phyloP scores from a whole-genome alignment of 148 eudicot species.

The Rheum nobile region DNA sequence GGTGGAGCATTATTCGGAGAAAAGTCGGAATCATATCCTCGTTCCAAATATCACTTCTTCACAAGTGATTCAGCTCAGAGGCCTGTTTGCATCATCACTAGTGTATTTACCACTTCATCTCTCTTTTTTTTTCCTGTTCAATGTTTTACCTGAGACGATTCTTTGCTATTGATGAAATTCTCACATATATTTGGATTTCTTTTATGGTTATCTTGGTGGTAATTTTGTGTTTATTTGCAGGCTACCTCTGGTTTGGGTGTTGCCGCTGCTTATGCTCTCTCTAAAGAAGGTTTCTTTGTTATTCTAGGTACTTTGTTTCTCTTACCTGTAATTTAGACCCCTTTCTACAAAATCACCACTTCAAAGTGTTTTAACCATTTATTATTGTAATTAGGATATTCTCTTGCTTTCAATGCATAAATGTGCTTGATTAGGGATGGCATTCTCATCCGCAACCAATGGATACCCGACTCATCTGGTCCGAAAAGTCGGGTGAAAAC shows the following conservation, averaged over 20 bases:
- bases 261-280: conserved; percentile 60
- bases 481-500: too few relatives aligned
- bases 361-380: not conserved
- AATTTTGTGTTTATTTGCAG: conserved; percentile 21
- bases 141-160: too few relatives aligned
- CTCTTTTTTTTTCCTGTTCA: not conserved
- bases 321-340: not conserved
- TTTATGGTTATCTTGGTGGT: not conserved
- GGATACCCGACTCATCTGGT: too few relatives aligned
- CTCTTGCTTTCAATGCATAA: too few relatives aligned
- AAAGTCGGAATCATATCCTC: conserved; percentile 15
- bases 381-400: too few relatives aligned
- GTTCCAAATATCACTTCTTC: conserved; percentile 12
- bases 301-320: not conserved
- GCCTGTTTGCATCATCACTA: conserved; percentile 72
- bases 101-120: conserved; percentile 27
- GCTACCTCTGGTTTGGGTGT: conserved; percentile 93
- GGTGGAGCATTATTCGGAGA: conserved; percentile 7
- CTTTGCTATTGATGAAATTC: too few relatives aligned
- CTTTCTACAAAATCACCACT: not conserved
- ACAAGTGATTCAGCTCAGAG: not conserved
- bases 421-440: too few relatives aligned
- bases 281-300: conserved; percentile 51
- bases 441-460: too few relatives aligned
- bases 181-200: too few relatives aligned